Evolutionary conservation across 2,329 filamentous ascomycete species (phyloP).

Genomic region (Scedosporium minutisporum): DNA sequence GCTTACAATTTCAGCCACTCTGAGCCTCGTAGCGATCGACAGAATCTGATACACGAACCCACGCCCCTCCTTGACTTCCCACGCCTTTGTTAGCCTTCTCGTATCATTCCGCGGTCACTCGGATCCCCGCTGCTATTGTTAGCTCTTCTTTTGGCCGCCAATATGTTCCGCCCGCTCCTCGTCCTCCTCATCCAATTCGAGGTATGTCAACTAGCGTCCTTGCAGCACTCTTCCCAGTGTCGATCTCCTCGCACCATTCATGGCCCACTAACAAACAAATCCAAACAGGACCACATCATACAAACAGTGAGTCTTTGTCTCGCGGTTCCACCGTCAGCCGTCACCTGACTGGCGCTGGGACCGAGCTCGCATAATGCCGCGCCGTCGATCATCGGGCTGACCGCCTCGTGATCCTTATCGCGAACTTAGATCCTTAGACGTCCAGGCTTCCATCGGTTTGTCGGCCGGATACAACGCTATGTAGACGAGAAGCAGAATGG

Average conservation of each 20-base stretch:
- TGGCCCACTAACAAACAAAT: not conserved
- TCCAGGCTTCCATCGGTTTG: slow-evolving; percentile 41
- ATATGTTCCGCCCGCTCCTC: not conserved
- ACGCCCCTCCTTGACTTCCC: not conserved
- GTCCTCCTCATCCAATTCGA: not conserved
- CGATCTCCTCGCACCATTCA: not conserved
- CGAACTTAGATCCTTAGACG: slow-evolving; percentile 35
- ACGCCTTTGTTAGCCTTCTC: not conserved
- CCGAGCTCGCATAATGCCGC: not conserved
- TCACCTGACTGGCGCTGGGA: not conserved
- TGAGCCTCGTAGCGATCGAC: not conserved
- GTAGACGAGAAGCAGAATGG: slow-evolving; percentile 40
- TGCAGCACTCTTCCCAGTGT: not conserved
- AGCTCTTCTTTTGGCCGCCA: not conserved
- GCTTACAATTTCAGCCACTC: not conserved
- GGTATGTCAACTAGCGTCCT: not conserved
- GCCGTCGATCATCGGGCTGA: not conserved
- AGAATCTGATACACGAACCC: not conserved
- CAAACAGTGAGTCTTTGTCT: not conserved
- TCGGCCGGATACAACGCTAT: slow-evolving; percentile 40
- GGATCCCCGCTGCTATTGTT: not conserved
- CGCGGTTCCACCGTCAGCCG: not conserved
- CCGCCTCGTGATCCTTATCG: not conserved
- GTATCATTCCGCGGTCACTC: not conserved
- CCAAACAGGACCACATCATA: not conserved